Evolutionary conservation across 2,329 filamentous ascomycete genomes (phyloP).

Genomic region (Talaromyces sp.): DNA sequence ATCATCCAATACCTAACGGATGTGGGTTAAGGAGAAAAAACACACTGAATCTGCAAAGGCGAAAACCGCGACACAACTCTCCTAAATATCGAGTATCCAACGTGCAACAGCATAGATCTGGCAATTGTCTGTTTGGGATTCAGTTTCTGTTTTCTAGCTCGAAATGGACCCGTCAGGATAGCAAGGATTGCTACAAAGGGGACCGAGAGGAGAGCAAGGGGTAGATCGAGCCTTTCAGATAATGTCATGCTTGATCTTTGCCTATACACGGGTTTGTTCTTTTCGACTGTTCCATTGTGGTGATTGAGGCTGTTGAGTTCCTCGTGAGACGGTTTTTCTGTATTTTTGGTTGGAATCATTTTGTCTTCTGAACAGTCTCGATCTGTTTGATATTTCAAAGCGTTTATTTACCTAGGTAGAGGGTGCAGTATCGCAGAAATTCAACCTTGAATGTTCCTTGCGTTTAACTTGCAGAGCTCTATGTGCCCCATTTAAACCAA

Average conservation of each 20-base stretch:
- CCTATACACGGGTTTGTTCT: background rate
- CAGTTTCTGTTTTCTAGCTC: slow-evolving; percentile 9
- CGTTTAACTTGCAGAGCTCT: too few relatives aligned
- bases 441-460: too few relatives aligned
- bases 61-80: slow-evolving; percentile 27
- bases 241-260: slow-evolving; percentile 10
- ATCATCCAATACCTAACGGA: too few relatives aligned
- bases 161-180: slow-evolving; percentile 11
- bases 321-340: background rate
- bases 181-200: slow-evolving; percentile 10
- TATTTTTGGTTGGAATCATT: background rate
- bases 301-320: background rate
- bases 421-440: too few relatives aligned
- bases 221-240: slow-evolving; percentile 8
- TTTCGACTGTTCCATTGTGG: background rate
- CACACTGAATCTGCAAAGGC: slow-evolving; percentile 28
- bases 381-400: background rate
- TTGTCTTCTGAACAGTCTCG: background rate
- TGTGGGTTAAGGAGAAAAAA: background rate
- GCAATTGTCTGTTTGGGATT: slow-evolving; percentile 18
- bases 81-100: slow-evolving; percentile 32
- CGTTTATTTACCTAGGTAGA: too few relatives aligned
- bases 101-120: slow-evolving; percentile 27
- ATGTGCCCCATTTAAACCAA: background rate
- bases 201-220: slow-evolving; percentile 3